These are phyloP conservation scores for Luvunga scandens DNA, from an alignment of 345 rosid species.

Conservation along the genomic window DNA sequence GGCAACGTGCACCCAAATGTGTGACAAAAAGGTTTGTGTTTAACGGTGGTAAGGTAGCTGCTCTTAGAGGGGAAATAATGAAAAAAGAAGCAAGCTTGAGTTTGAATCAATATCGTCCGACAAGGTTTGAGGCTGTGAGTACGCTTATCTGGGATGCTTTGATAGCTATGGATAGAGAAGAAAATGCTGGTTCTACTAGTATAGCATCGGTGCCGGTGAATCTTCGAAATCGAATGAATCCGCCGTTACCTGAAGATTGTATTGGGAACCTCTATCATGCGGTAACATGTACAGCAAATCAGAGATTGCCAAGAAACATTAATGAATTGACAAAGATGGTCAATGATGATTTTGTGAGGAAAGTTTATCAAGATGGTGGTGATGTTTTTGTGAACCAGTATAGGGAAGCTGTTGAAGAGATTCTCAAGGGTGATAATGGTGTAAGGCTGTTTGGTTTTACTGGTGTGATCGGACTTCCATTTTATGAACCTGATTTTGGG, in stretches of 20 bases:
- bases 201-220: neutral
- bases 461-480: constrained; percentile 25
- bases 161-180: neutral
- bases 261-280: neutral
- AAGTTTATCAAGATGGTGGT: neutral
- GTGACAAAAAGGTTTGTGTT: neutral
- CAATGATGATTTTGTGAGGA: neutral
- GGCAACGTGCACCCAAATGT: neutral
- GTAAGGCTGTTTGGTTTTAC: constrained; percentile 4
- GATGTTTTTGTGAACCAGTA: neutral
- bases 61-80: neutral
- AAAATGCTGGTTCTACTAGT: neutral
- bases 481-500: constrained; percentile 29
- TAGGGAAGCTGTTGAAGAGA: neutral
- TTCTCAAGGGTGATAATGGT: neutral
- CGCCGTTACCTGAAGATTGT: neutral
- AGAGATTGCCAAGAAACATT: neutral
- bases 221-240: neutral
- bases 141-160: neutral
- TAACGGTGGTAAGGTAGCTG: neutral
- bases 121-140: neutral
- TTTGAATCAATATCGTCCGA: neutral
- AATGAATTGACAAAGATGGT: neutral
- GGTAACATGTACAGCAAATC: neutral
- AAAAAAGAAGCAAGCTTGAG: no score